These are phyloP conservation scores for Uncinocarpus reesii DNA, from an alignment of 2,329 filamentous ascomycete species.

Conservation along the genomic window DNA sequence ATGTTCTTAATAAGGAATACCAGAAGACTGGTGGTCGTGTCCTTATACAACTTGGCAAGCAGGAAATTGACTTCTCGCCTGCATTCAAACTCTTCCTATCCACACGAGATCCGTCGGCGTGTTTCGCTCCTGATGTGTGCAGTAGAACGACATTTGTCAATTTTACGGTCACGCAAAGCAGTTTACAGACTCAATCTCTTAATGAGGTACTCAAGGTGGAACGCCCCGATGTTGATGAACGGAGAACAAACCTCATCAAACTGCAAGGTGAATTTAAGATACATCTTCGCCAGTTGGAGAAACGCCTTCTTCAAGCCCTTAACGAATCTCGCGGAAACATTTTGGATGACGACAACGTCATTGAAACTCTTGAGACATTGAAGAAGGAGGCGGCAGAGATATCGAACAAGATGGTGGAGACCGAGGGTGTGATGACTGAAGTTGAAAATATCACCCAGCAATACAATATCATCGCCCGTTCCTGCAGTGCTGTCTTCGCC, in stretches of 20 bases:
- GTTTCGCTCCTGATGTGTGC: constrained; percentile 93
- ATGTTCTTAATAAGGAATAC: constrained; percentile 98
- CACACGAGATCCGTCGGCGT: constrained; percentile 89
- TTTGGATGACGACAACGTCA: constrained; percentile 94
- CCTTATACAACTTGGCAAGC: constrained; percentile 93
- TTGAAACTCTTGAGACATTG: constrained; percentile 91
- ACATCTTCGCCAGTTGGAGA: constrained; percentile 91
- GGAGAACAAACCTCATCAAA: constrained; percentile 94
- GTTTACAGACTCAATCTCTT: constrained; percentile 91
- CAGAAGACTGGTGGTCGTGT: constrained; percentile 97
- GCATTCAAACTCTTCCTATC: constrained; percentile 92
- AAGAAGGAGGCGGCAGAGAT: constrained; percentile 98
- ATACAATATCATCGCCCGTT: constrained; percentile 84
- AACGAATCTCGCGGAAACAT: constrained; percentile 98
- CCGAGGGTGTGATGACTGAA: constrained; percentile 95
- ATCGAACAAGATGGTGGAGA: constrained; percentile 89
- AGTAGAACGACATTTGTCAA: constrained; percentile 98
- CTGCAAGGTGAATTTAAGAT: constrained; percentile 98
- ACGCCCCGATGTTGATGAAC: constrained; percentile 91
- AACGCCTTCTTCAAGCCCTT: constrained; percentile 81
- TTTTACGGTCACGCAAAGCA: constrained; percentile 98
- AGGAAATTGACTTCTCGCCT: constrained; percentile 98
- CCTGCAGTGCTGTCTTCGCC: constrained; percentile 94
- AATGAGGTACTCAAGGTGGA: constrained; percentile 97
- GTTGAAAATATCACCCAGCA: constrained; percentile 92